Evolutionary conservation across 2,329 filamentous ascomycete genomes (phyloP), one percentile per base, ranked within the genome.

Genomic region (Diaporthe vexans): DNA sequence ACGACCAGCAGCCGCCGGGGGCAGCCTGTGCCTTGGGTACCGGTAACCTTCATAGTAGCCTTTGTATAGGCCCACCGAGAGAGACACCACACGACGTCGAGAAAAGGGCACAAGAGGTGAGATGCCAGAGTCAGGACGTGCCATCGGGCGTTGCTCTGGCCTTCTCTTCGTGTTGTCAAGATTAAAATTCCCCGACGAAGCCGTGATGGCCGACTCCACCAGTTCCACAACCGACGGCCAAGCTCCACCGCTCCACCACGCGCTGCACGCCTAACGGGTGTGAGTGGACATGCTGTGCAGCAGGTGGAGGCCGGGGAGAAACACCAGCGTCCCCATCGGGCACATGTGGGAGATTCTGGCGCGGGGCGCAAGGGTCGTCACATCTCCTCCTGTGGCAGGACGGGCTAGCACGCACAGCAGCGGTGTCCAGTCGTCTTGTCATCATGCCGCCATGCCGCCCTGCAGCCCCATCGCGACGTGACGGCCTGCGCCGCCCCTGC

Each of bases 241-340:
- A 68, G 29, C 63, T 54, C 63, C 63, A 68, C 48, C 48, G n/a
- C 63, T 68, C 63, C 33, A 54, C 33, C 63, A 54, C 33, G 63
- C 63, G 40, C 63, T 3, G 21, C 17, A 43, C 40, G 40, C 40
- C 40, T 19, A 6, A 43, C 63, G 33, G 63, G 63, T 54, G 63
- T 68, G 63, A 54, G 63, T 68, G 61, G 61, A 21, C 52, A 37
- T 35, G 29, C 61, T 19, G 29, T 52, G 33, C 46, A 52, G 21
- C 21, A 52, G 8, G 46, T 67, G 63, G 48, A 68, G 46, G 48
- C 63, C 48, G 48, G 63, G 63, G 63, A 68, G 46, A 52, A 37
- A 52, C 63, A 67, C 13, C 3, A 67, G 26, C 9, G 48, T 68
- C 63, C 63, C 48, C 63, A 54, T 54, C 48, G 54, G 48, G 63